phyloP scores from a whole-genome alignment of 2,329 filamentous ascomycete genomes.

The Lasiodiplodia citricola region DNA sequence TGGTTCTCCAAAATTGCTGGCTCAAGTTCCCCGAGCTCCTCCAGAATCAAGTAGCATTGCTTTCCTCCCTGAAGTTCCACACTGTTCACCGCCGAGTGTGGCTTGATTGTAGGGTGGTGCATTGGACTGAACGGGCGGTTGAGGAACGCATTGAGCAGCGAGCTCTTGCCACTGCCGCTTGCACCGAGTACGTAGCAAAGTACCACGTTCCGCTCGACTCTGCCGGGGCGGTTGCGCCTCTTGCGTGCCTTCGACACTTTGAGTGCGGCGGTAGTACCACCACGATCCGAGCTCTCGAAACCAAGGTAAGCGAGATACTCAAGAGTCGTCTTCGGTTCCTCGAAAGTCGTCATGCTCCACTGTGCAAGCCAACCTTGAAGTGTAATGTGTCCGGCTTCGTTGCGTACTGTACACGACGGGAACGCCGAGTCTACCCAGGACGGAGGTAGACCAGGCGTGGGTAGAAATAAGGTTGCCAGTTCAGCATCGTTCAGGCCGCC shows the following conservation, averaged over 20 bases:
- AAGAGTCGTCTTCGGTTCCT: constrained; percentile 91
- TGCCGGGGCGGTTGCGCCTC: constrained; percentile 76
- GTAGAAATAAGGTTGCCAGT: constrained; percentile 84
- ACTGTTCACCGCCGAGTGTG: constrained; percentile 90
- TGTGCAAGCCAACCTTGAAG: constrained; percentile 97
- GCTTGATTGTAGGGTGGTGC: constrained; percentile 94
- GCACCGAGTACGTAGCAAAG: constrained; percentile 91
- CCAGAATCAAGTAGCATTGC: constrained; percentile 94
- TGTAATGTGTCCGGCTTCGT: constrained; percentile 93
- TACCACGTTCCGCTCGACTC: constrained; percentile 93
- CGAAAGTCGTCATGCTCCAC: constrained; percentile 99
- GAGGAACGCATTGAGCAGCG: constrained; percentile 87
- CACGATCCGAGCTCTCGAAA: constrained; percentile 78
- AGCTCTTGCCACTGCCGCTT: constrained; percentile 85
- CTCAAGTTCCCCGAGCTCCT: constrained; percentile 95
- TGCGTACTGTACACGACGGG: constrained; percentile 90
- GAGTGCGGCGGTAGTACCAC: constrained; percentile 80
- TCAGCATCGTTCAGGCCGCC: constrained; percentile 89
- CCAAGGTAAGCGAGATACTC: constrained; percentile 96
- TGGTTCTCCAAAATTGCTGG: constrained; percentile 92
- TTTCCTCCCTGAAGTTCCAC: constrained; percentile 95
- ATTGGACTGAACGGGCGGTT: constrained; percentile 82
- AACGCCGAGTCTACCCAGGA: constrained; percentile 91
- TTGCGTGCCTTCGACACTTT: constrained; percentile 94
- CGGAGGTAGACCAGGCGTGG: constrained; percentile 84